Percentiles rank a stretch among this genome's conserved stretches.
These are phyloP conservation scores for Fomitopsis schrenkii DNA, from an alignment of 1,284 basidiomycete species.

Conservation along the genomic window DNA sequence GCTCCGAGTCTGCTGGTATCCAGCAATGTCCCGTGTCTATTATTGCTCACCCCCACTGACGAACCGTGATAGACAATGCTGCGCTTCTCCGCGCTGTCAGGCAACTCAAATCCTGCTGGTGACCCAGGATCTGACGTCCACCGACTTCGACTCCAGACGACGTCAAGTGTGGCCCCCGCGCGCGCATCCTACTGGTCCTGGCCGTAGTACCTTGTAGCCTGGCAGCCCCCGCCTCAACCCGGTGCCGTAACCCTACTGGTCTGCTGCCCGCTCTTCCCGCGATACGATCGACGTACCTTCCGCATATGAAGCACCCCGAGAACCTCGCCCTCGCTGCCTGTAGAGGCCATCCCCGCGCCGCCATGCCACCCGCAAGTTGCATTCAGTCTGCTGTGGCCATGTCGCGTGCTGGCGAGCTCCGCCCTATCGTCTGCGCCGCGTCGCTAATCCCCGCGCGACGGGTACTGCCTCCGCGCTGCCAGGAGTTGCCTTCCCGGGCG, in stretches of 20 bases:
- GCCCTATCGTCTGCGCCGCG: not conserved
- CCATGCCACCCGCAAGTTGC: not conserved
- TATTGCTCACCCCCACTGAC: not conserved
- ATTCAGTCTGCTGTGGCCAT: not conserved
- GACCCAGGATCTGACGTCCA: not conserved
- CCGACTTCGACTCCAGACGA: not conserved
- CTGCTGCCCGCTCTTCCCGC: not conserved
- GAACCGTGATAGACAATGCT: not conserved
- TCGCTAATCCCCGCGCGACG: not conserved
- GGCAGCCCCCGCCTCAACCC: not conserved
- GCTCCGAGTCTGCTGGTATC: conserved; percentile 1
- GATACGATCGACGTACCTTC: not conserved
- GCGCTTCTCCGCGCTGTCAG: not conserved
- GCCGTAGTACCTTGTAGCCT: not conserved
- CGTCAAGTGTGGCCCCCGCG: not conserved
- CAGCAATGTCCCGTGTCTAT: not conserved
- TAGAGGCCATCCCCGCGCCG: not conserved
- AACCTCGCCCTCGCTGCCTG: not conserved
- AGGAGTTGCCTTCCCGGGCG: not conserved
- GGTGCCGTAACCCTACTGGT: not conserved
- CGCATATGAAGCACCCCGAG: not conserved
- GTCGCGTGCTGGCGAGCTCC: not conserved
- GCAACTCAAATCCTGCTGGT: not conserved
- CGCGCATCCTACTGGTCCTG: not conserved
- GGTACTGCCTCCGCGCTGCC: not conserved